A percentile compares a stretch with the other conserved stretches of the same genome.
Conservation (phyloP, 352 stramenopile species). For the Globisporangium barbulae region DNA sequence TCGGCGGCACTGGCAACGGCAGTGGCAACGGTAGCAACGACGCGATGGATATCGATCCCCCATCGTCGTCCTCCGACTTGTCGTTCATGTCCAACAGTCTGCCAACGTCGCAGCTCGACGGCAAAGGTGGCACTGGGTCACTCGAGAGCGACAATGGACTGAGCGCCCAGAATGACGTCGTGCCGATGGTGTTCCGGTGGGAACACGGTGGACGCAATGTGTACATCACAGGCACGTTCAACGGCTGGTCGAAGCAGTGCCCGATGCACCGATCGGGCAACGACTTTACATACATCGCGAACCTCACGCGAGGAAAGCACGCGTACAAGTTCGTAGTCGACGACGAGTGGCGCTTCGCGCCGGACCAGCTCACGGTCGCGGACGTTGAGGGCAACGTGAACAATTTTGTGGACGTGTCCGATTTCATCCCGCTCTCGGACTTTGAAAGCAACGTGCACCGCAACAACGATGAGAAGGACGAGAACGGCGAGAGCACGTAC, state of each 20-base stretch:
- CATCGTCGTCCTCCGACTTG: constrained; percentile 30
- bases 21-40: constrained; percentile 21
- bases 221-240: constrained; percentile 99
- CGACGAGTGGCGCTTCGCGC: constrained; percentile 97
- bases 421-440: constrained; percentile 91
- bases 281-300: constrained; percentile 99
- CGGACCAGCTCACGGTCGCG: constrained; percentile 95
- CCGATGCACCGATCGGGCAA: constrained; percentile 99
- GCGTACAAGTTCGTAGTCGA: constrained; percentile 99
- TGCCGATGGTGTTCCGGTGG: constrained; percentile 98
- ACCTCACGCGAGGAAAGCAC: constrained; percentile 96
- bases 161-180: constrained; percentile 32
- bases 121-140: constrained; percentile 21
- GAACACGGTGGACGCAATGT: constrained; percentile 96
- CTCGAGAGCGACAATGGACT: constrained; percentile 10
- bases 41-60: constrained; percentile 68
- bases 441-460: constrained; percentile 45
- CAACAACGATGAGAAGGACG: constrained; percentile 54
- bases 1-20: constrained; percentile 1
- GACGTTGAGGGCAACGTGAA: constrained; percentile 99
- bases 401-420: constrained; percentile 99
- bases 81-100: constrained; percentile 22
- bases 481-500: constrained; percentile 90
- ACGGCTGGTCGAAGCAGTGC: constrained; percentile 98
- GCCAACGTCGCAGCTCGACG: constrained; percentile 27